These are phyloP conservation scores for Aureobasidium subglaciale DNA, from an alignment of 2,329 filamentous ascomycete genomes.

Conservation along the genomic window DNA sequence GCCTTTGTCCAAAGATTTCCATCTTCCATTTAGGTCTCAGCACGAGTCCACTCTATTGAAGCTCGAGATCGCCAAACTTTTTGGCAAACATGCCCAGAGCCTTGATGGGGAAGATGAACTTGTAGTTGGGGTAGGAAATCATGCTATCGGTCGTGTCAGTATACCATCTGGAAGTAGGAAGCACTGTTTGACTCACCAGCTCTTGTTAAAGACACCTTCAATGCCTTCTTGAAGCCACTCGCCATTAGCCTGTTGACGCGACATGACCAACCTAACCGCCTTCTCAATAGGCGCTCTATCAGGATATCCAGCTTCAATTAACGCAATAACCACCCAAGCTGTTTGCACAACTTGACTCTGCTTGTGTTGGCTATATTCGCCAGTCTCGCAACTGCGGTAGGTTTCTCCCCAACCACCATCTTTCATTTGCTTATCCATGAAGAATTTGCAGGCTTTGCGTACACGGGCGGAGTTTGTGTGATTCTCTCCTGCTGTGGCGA, in stretches of 20 bases:
- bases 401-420: conserved; percentile 98
- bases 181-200: conserved; percentile 69
- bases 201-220: conserved; percentile 98
- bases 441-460: conserved; percentile 72
- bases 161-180: too few relatives aligned
- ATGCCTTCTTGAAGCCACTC: conserved; percentile 96
- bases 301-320: conserved; percentile 78
- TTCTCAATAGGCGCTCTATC: conserved; percentile 63
- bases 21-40: too few relatives aligned
- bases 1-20: too few relatives aligned
- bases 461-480: conserved; percentile 67
- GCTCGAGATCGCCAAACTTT: conserved; percentile 59
- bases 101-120: conserved; percentile 91
- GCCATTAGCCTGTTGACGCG: conserved; percentile 76
- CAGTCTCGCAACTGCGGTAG: conserved; percentile 76
- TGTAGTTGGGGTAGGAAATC: conserved; percentile 99
- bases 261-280: conserved; percentile 75
- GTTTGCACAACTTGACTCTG: conserved; percentile 90
- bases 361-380: conserved; percentile 67
- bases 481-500: conserved; percentile 73
- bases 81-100: conserved; percentile 82
- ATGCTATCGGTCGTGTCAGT: conserved; percentile 50
- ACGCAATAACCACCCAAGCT: conserved; percentile 72
- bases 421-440: conserved; percentile 72
- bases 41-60: conserved; percentile 34